phyloP scores from a whole-genome alignment of 495 filamentous ascomycete species.

The Aspergillus haitiensis region DNA sequence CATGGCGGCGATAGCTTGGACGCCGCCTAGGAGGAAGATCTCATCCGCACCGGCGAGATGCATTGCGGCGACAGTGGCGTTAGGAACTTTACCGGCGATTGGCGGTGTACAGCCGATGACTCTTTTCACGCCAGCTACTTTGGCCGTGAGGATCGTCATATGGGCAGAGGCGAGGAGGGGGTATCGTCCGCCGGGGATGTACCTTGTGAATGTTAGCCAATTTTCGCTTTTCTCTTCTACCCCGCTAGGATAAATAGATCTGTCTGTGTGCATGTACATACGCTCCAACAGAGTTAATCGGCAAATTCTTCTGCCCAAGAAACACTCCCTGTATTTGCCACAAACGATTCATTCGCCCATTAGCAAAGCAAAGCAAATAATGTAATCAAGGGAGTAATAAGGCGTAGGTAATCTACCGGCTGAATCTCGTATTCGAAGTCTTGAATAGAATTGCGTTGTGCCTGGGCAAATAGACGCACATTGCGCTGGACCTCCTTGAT shows the following conservation, averaged over 20 bases:
- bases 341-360: not conserved
- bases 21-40: constrained; percentile 54
- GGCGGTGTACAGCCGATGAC: constrained; percentile 55
- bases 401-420: constrained; percentile 22
- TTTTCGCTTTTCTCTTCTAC: not conserved
- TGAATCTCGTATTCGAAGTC: constrained; percentile 52
- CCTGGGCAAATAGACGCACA: constrained; percentile 49
- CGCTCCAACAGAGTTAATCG: constrained; percentile 39
- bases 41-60: constrained; percentile 55
- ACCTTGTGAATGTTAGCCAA: constrained; percentile 25
- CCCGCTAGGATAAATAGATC: not conserved
- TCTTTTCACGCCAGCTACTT: constrained; percentile 52
- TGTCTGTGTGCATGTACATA: constrained; percentile 15
- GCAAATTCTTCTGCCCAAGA: constrained; percentile 51
- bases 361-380: not conserved
- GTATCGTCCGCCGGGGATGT: constrained; percentile 55
- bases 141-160: constrained; percentile 59
- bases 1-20: constrained; percentile 67
- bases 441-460: constrained; percentile 43
- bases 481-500: constrained; percentile 55
- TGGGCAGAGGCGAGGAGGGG: constrained; percentile 57
- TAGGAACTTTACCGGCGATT: constrained; percentile 50
- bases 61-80: constrained; percentile 53
- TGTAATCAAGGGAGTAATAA: not conserved
- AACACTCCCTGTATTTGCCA: constrained; percentile 34